Conservation (phyloP, 2,329 filamentous ascomycete species). For the Neonectria sp. region DNA sequence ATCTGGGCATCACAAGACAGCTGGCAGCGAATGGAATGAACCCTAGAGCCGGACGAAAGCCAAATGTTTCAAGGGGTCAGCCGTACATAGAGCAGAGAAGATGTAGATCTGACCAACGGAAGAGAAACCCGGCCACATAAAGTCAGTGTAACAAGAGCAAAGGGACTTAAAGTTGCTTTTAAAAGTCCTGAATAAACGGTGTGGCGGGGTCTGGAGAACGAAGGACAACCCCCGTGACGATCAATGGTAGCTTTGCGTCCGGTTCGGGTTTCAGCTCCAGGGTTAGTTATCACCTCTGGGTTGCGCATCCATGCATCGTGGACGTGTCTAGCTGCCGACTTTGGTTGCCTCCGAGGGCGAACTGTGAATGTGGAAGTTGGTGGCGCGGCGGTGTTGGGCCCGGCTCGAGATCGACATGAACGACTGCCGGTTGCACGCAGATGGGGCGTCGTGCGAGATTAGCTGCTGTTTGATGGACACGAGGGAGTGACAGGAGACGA, state of each 20-base stretch:
- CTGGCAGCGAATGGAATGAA: neutral
- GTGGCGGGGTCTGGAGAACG: conserved; percentile 20
- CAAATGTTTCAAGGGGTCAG: neutral
- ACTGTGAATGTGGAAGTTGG: conserved; percentile 3
- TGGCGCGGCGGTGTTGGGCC: conserved; percentile 9
- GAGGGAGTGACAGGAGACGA: conserved; percentile 7
- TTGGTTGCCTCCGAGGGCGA: conserved; percentile 2
- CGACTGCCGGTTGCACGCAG: neutral
- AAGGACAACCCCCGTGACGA: conserved; percentile 20
- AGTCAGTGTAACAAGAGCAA: neutral
- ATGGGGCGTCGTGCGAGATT: neutral
- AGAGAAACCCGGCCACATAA: neutral
- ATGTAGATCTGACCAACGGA: neutral
- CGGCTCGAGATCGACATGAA: conserved; percentile 16
- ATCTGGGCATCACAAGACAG: neutral
- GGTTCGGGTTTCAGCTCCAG: conserved; percentile 12
- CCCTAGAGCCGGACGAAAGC: neutral
- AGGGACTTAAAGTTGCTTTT: neutral
- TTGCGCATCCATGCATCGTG: neutral
- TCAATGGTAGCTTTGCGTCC: conserved; percentile 16
- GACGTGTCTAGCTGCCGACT: neutral
- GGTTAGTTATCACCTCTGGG: conserved; percentile 7
- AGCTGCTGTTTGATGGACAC: neutral
- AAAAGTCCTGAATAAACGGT: neutral
- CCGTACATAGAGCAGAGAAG: neutral